Conservation (phyloP, 768 basidiomycete species). For the Hygrocybe punicea region DNA sequence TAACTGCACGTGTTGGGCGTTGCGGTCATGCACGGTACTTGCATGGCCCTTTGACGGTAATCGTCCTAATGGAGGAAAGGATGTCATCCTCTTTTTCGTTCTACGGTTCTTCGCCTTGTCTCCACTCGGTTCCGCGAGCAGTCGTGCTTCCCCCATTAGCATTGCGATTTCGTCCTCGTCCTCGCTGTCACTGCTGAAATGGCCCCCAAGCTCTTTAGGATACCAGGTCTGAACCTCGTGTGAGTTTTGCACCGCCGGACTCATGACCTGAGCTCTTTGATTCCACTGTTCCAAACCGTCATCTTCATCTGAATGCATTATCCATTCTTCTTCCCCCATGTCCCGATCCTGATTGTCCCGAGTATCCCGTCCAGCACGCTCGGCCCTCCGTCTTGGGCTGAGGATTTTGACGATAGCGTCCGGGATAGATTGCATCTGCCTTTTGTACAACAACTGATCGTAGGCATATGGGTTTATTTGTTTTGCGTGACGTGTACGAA, state of each 20-base stretch:
- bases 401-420: conserved; percentile 61
- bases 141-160: background rate
- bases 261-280: background rate
- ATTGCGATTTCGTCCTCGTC: conserved; percentile 19
- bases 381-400: conserved; percentile 13
- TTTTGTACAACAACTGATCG: conserved; percentile 53
- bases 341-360: conserved; percentile 15
- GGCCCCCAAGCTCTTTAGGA: conserved; percentile 37
- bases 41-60: background rate
- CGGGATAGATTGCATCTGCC: conserved; percentile 49
- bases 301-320: conserved; percentile 5
- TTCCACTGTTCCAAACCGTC: background rate
- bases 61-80: background rate
- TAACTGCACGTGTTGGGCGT: background rate
- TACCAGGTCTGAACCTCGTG: conserved; percentile 20
- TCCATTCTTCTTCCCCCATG: background rate
- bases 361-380: conserved; percentile 25
- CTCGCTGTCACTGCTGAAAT: conserved; percentile 44
- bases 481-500: conserved; percentile 51
- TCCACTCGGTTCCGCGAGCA: conserved; percentile 27
- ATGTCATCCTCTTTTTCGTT: background rate
- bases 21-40: background rate
- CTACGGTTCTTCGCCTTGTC: conserved; percentile 25
- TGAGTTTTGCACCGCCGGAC: conserved; percentile 1
- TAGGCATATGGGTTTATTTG: conserved; percentile 63